A percentile compares a stretch with the other conserved stretches of the same genome.
These are phyloP conservation scores for Penicillium nucicola DNA, from an alignment of 495 filamentous ascomycete genomes.

Conservation along the genomic window DNA sequence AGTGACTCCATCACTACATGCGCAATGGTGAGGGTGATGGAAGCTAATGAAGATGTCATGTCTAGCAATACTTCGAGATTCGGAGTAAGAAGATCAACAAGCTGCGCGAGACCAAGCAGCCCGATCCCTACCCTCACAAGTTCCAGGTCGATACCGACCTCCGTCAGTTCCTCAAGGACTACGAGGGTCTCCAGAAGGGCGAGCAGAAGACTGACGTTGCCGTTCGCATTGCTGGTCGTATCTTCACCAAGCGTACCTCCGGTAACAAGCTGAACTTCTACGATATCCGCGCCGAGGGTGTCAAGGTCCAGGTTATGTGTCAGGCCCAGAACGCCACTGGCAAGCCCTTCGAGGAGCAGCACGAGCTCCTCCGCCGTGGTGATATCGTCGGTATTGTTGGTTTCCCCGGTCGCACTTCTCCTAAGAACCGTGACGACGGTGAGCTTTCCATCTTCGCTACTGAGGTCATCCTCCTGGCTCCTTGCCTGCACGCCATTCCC, in stretches of 20 bases:
- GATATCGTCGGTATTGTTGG: slow-evolving; percentile 90
- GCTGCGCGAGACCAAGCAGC: slow-evolving; percentile 73
- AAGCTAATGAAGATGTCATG: slow-evolving; percentile 12
- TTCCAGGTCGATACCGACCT: slow-evolving; percentile 83
- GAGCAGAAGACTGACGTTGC: slow-evolving; percentile 70
- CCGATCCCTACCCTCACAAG: slow-evolving; percentile 96
- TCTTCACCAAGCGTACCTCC: slow-evolving; percentile 82
- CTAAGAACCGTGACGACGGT: slow-evolving; percentile 81
- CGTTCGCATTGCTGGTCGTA: slow-evolving; percentile 75
- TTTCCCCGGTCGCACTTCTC: slow-evolving; percentile 83
- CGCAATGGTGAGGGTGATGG: neutral
- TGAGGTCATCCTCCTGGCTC: slow-evolving; percentile 79
- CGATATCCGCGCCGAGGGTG: slow-evolving; percentile 79
- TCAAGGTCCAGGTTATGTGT: slow-evolving; percentile 87
- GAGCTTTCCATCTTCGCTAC: slow-evolving; percentile 92
- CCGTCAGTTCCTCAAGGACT: slow-evolving; percentile 70
- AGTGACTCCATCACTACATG: slow-evolving; percentile 22
- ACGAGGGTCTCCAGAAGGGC: slow-evolving; percentile 76
- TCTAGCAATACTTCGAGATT: slow-evolving; percentile 96
- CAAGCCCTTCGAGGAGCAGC: slow-evolving; percentile 74
- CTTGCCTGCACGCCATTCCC: slow-evolving; percentile 91
- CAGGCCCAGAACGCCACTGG: slow-evolving; percentile 69
- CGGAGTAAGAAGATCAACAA: slow-evolving; percentile 81
- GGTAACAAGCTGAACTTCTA: slow-evolving; percentile 91
- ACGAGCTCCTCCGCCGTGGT: slow-evolving; percentile 84